Conservation (phyloP, 2,329 filamentous ascomycete genomes). For the Neospermospora avenae region DNA sequence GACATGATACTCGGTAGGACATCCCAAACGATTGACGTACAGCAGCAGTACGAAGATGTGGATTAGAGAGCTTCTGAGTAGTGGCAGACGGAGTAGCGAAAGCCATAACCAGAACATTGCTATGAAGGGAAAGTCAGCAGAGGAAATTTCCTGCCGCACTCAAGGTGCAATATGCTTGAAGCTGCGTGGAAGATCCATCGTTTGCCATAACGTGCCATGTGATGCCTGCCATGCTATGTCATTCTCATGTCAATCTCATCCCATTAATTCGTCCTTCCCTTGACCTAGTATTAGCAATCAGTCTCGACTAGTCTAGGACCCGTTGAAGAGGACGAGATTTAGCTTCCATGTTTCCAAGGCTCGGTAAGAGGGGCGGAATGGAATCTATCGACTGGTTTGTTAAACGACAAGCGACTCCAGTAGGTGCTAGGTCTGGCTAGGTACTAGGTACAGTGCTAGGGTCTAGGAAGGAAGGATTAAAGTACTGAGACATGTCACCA, state of each 20-base stretch:
- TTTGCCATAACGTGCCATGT: not conserved
- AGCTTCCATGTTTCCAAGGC: conserved; percentile 4
- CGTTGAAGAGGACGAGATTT: conserved; percentile 5
- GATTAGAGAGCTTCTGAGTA: too few species aligned
- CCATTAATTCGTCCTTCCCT: not conserved
- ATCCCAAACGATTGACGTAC: not conserved
- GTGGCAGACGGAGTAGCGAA: not conserved
- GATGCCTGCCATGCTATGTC: not conserved
- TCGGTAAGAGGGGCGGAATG: not conserved
- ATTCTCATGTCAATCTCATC: not conserved
- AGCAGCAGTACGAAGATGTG: not conserved
- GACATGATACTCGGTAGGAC: not conserved
- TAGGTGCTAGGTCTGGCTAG: not conserved
- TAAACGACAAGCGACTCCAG: conserved; percentile 5
- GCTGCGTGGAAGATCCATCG: not conserved
- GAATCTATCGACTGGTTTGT: not conserved
- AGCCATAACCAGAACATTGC: not conserved
- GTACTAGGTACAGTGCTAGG: not conserved
- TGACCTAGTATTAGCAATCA: not conserved
- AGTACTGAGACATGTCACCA: conserved; percentile 4
- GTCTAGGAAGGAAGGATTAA: not conserved
- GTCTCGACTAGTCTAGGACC: not conserved
- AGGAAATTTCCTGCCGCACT: not conserved
- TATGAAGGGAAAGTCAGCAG: not conserved
- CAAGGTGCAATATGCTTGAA: not conserved